phyloP scores from a whole-genome alignment of 106 monocot genomes.

The Apostasia ramifera region DNA sequence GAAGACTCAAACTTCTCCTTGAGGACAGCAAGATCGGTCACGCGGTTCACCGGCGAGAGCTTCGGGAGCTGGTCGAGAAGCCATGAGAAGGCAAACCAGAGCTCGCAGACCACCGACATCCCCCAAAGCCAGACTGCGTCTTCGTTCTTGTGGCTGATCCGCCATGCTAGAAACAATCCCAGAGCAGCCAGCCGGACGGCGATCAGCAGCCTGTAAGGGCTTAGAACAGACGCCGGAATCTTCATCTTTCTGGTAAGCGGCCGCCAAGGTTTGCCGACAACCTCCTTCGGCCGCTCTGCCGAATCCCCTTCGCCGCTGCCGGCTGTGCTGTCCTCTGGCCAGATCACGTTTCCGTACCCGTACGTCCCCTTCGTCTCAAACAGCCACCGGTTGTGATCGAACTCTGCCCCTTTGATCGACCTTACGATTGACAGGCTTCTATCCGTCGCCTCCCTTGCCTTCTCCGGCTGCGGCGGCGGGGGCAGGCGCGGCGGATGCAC shows the following conservation, averaged over 20 bases:
- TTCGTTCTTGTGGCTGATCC: constrained; percentile 48
- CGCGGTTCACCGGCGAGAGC: constrained; percentile 72
- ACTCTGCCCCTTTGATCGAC: constrained; percentile 19
- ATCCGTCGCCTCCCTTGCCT: constrained; percentile 23
- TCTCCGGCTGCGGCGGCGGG: constrained; percentile 16
- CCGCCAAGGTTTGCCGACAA: constrained; percentile 42
- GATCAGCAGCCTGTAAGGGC: constrained; percentile 72
- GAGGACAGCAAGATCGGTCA: constrained; percentile 55
- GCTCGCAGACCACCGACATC: constrained; percentile 72
- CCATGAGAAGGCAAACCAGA: constrained; percentile 83
- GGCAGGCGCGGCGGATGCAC: constrained; percentile 25
- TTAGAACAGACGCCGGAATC: constrained; percentile 45
- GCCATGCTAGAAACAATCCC: constrained; percentile 55
- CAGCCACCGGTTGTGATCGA: constrained; percentile 44
- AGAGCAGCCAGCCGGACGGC: constrained; percentile 42
- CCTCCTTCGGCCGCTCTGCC: constrained; percentile 4
- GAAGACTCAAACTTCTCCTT: constrained; percentile 68
- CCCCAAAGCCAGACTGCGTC: constrained; percentile 85
- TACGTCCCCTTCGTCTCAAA: constrained; percentile 44
- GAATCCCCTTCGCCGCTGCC: constrained; percentile 12
- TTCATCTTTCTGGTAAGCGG: constrained; percentile 50
- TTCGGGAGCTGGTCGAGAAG: constrained; percentile 70
- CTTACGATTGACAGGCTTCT: constrained; percentile 26
- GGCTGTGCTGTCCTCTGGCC: constrained; percentile 27
- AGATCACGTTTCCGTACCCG: constrained; percentile 46